phyloP scores from a whole-genome alignment of 78 protist species.

The Tieghemostelium lacteum region DNA sequence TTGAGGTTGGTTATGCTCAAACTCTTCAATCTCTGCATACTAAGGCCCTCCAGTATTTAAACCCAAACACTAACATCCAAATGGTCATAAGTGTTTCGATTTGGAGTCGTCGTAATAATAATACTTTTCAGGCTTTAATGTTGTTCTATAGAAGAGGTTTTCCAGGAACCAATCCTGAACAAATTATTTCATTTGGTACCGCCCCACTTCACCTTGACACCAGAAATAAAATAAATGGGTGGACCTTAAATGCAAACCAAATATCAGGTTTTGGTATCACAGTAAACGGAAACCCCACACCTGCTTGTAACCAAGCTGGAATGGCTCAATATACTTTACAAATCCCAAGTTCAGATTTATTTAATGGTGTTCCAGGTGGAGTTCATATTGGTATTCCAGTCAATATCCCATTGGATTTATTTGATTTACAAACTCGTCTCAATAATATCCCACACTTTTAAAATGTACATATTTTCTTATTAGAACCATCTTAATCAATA shows the following conservation, averaged over 20 bases:
- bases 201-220: neutral
- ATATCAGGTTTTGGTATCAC: too few species aligned
- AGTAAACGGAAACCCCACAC: too few species aligned
- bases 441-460: too few species aligned
- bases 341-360: too few species aligned
- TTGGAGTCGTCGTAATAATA: neutral
- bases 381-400: too few species aligned
- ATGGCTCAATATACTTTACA: too few species aligned
- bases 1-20: constrained; percentile 4
- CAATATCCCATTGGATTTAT: too few species aligned
- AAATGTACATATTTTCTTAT: too few species aligned
- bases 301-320: too few species aligned
- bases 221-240: neutral
- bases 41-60: neutral
- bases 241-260: neutral
- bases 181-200: constrained; percentile 3
- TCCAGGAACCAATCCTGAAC: neutral
- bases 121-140: neutral
- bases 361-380: too few species aligned
- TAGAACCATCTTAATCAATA: too few species aligned
- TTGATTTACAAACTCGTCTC: too few species aligned
- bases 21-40: neutral
- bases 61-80: neutral
- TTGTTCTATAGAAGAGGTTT: neutral
- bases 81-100: neutral